A percentile compares a stretch with the other conserved stretches of the same genome.
These are phyloP conservation scores for Stachybotrys chlorohalonatus DNA, from an alignment of 2,329 filamentous ascomycete species.

Conservation along the genomic window DNA sequence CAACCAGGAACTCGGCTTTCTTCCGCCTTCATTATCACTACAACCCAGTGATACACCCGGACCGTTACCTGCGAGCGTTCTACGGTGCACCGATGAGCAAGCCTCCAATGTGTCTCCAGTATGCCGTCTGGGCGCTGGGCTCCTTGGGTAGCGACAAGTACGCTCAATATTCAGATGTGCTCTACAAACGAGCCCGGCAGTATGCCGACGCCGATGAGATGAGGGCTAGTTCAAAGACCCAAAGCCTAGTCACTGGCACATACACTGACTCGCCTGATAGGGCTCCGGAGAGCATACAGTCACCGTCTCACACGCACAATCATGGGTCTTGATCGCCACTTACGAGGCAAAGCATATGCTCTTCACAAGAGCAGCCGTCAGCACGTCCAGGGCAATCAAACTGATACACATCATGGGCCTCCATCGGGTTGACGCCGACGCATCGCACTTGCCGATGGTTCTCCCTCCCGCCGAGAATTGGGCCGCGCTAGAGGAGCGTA, in stretches of 20 bases:
- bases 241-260: not conserved
- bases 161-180: conserved; percentile 59
- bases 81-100: conserved; percentile 63
- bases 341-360: conserved; percentile 81
- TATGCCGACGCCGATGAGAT: conserved; percentile 81
- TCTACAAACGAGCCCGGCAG: conserved; percentile 73
- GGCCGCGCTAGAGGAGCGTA: conserved; percentile 67
- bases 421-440: conserved; percentile 61
- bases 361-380: conserved; percentile 82
- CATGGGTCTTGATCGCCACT: conserved; percentile 64
- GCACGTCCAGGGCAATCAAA: conserved; percentile 59
- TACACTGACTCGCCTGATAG: conserved; percentile 13
- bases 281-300: conserved; percentile 74
- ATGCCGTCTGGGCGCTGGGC: conserved; percentile 80
- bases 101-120: conserved; percentile 74
- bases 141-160: conserved; percentile 67
- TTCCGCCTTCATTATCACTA: conserved; percentile 67
- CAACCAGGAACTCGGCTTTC: conserved; percentile 57
- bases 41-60: conserved; percentile 69
- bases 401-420: conserved; percentile 79
- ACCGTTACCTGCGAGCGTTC: conserved; percentile 66
- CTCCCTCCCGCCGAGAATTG: conserved; percentile 61
- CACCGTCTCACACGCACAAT: conserved; percentile 69
- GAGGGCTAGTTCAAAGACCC: conserved; percentile 37
- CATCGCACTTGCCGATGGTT: conserved; percentile 50